Evolutionary conservation across 192 early-diverging fungal genomes (phyloP), one percentile per base, ranked within the genome.

Genomic region (Dimargaris xerosporica): DNA sequence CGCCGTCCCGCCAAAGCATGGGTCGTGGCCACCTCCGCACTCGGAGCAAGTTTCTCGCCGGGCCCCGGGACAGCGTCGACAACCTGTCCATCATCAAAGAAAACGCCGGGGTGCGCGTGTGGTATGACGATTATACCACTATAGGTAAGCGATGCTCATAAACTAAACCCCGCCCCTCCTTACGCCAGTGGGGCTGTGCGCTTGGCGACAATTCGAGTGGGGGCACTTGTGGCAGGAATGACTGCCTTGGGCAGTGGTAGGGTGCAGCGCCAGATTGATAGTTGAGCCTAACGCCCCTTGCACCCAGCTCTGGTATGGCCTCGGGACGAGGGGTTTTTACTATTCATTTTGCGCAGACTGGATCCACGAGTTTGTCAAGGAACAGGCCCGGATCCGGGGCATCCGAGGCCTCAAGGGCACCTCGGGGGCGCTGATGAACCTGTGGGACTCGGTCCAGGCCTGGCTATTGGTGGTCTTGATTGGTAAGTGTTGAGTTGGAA

Each of bases 311-410:
- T 45, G 10, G 17, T 45, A 45, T 45, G 44, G 44, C 17, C 10
- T 17, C 44, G 44, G 44, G 17, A 45, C 10, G 44, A 13, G 44
- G 44, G 10, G 44, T 45, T 45, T 45, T 13, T 45, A 45, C 17
- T 45, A 45, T 13, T 17, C 44, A 45, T 45, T 51, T 47, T 12
- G 13, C 29, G 10, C 68, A 82, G 90, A 96, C 73, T 94, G 90
- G 89, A 85, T 92, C 45, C 90, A 93, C 65, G 91, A 94, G 72
- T 80, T 85, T 62, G 85, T 86, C 15, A 83, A 87, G 71, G 91
- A 94, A 69, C 77, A 85, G 42, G 77, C 81, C 21, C 71, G 90
- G n/a, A 69, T 83, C 21, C 71, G 81, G 34, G 78, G 70, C 55
- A 53, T 87, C 29, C 76, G 79, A 25, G 72, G 69, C 1, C 66